These are phyloP conservation scores for Phytophthora pinifolia DNA, from an alignment of 352 stramenopile genomes.

Conservation along the genomic window DNA sequence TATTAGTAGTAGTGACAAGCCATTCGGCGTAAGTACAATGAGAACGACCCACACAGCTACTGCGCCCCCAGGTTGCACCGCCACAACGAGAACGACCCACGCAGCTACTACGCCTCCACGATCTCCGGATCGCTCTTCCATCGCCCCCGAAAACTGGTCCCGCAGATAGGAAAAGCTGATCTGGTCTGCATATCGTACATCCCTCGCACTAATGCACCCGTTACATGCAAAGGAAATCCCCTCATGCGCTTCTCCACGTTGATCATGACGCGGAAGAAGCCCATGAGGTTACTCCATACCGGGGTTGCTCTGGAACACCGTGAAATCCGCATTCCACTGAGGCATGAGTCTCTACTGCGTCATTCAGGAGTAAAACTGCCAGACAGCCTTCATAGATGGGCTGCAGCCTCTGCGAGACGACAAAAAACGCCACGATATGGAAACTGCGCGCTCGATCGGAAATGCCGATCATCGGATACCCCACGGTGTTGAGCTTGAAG, in stretches of 20 bases:
- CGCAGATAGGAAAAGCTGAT: background rate
- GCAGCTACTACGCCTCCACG: constrained; percentile 6
- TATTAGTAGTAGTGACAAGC: constrained; percentile 23
- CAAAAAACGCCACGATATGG: background rate
- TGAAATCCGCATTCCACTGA: too few species aligned
- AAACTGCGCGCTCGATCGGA: background rate
- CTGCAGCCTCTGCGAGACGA: background rate
- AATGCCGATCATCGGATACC: constrained; percentile 2
- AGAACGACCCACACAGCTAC: too few species aligned
- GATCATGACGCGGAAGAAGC: too few species aligned
- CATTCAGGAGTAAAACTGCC: constrained; percentile 1
- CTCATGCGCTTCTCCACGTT: too few species aligned
- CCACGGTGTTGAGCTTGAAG: constrained; percentile 3
- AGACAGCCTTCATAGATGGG: background rate
- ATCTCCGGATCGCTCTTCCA: background rate
- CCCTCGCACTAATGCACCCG: background rate
- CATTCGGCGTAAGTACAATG: constrained; percentile 1
- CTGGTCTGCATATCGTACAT: constrained; percentile 25
- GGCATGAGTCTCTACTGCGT: background rate
- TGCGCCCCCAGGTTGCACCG: too few species aligned
- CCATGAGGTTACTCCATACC: too few species aligned
- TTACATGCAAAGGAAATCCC: constrained; percentile 9
- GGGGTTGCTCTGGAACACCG: too few species aligned
- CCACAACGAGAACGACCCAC: constrained; percentile 8
- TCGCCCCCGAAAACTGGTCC: background rate